These are phyloP conservation scores for Tulasnella sp. DNA, from an alignment of 768 basidiomycete species.

Conservation along the genomic window DNA sequence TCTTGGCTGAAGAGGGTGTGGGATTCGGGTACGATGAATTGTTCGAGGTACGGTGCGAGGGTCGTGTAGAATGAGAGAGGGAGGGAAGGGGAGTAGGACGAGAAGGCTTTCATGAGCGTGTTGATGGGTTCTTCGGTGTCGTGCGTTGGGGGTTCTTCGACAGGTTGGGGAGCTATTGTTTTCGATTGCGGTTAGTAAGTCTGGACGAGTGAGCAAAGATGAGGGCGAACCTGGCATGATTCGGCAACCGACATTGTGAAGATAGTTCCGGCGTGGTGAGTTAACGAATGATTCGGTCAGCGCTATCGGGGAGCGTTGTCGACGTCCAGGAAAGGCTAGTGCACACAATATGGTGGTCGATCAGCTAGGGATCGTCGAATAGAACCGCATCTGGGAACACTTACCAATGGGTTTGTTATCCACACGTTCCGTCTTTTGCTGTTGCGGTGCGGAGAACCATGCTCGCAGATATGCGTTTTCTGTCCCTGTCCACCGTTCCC, in stretches of 20 bases:
- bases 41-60: constrained; percentile 60
- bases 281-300: constrained; percentile 36
- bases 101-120: constrained; percentile 69
- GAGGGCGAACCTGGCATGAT: constrained; percentile 33
- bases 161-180: constrained; percentile 1
- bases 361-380: neutral
- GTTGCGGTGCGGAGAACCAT: constrained; percentile 44
- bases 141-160: neutral
- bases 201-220: neutral
- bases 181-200: neutral
- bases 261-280: constrained; percentile 55
- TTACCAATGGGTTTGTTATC: constrained; percentile 31
- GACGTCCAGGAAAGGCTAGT: constrained; percentile 47
- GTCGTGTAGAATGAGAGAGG: constrained; percentile 46
- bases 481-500: constrained; percentile 41
- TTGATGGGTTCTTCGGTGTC: constrained; percentile 51
- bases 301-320: constrained; percentile 35
- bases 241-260: constrained; percentile 58
- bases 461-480: constrained; percentile 84
- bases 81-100: constrained; percentile 45
- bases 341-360: neutral
- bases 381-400: neutral
- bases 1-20: constrained; percentile 61
- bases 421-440: constrained; percentile 43
- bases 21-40: constrained; percentile 43